Base-by-base conservation (phyloP, 805 yeast genomes). In the Kazachstania kunashirensis region DNA sequence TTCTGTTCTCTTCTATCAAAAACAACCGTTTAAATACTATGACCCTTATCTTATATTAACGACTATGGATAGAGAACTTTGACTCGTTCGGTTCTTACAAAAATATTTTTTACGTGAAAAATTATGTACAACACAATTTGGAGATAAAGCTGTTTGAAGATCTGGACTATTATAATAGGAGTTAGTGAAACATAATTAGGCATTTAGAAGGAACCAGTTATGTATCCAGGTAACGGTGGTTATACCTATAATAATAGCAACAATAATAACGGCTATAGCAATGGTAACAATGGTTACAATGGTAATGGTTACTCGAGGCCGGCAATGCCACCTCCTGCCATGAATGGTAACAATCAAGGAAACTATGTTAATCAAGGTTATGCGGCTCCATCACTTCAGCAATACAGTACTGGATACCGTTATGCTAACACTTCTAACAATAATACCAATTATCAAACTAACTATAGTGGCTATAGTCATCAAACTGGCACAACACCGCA, bases 171-270 rank as follows among this genome's bases (percentile, higher is more conserved):
- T n/a, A n/a, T n/a, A n/a, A n/a, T n/a, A n/a, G n/a, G n/a, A n/a
- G n/a, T n/a, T n/a, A n/a, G n/a, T n/a, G n/a, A n/a, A n/a, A n/a
- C n/a, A n/a, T n/a, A n/a, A n/a, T n/a, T n/a, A n/a, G n/a, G n/a
- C n/a, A n/a, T n/a, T n/a, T n/a, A n/a, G n/a, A n/a, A n/a, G n/a
- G n/a, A n/a, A n/a, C n/a, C n/a, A n/a, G n/a, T n/a, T n/a, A 37
- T 37, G 45, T 41, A 56, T 43, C 67, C 67, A 9, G 67, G 66
- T 18, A 53, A 45, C 24, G 57, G 61, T 31, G 52, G 49, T 12
- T 47, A 62, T 41, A 41, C 58, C 12, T 62, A 62, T 40, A 44
- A 47, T 31, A 50, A 49, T 28, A 37, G 26, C 41, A 29, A 29
- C 24, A 21, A 24, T 37, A 24, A 16, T 49, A 30, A 23, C 7